These are phyloP conservation scores for Trypanosoma vivax DNA, from an alignment of 208 protist species.

Conservation along the genomic window DNA sequence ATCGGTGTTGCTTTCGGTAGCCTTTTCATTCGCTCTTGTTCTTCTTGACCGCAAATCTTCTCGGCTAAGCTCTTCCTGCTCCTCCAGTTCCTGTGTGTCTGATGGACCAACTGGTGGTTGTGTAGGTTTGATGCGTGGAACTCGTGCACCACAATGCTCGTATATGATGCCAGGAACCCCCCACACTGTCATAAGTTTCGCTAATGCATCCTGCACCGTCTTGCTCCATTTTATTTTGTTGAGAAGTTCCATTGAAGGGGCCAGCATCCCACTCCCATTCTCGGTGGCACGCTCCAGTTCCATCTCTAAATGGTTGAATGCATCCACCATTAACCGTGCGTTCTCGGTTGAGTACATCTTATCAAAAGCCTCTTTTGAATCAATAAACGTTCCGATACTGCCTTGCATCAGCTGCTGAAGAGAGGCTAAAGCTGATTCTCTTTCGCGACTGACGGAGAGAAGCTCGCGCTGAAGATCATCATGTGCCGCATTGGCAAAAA, in stretches of 20 bases:
- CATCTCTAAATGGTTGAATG: conserved; percentile 51
- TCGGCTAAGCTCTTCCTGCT: not conserved
- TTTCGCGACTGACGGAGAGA: conserved; percentile 29
- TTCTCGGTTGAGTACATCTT: conserved; percentile 58
- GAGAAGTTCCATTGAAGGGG: conserved; percentile 55
- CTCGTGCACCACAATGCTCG: conserved; percentile 56
- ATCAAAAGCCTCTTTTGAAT: conserved; percentile 76
- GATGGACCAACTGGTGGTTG: conserved; percentile 5
- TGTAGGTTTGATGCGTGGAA: too few relatives aligned
- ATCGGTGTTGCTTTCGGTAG: conserved; percentile 1
- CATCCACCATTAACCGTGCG: conserved; percentile 77
- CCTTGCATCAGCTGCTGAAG: conserved; percentile 79
- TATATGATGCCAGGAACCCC: conserved; percentile 72
- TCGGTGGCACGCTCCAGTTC: conserved; percentile 36
- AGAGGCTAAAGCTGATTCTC: conserved; percentile 35
- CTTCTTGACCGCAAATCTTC: not conserved
- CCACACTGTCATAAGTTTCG: conserved; percentile 67
- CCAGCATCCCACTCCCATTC: conserved; percentile 48
- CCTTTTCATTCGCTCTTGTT: too few relatives aligned
- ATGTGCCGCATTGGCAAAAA: conserved; percentile 36
- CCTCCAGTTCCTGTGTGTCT: not conserved
- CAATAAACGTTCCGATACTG: conserved; percentile 79
- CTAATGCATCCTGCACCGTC: conserved; percentile 54
- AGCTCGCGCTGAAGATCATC: conserved; percentile 39
- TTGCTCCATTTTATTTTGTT: conserved; percentile 36